phyloP scores from a whole-genome alignment of 805 yeast species.

The Schizosaccharomyces japonicus region DNA sequence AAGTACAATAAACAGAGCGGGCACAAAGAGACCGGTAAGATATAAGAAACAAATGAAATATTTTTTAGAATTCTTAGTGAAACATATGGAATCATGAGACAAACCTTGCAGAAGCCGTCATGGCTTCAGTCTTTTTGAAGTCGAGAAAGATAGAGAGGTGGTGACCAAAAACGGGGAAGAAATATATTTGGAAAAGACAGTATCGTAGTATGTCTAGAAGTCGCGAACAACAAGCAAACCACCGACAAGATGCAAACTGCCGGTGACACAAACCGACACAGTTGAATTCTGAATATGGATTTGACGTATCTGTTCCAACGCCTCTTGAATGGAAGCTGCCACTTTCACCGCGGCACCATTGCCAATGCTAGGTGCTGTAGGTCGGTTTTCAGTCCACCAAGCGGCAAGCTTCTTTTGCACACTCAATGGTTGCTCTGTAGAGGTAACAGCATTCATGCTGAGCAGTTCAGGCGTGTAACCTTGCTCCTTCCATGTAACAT shows the following conservation, averaged over 20 bases:
- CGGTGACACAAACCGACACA: conserved; percentile 69
- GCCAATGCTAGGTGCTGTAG: conserved; percentile 36
- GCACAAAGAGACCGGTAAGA: too few relatives aligned
- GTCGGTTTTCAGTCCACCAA: conserved; percentile 12
- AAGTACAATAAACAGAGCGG: too few relatives aligned
- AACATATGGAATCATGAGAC: too few relatives aligned
- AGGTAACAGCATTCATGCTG: conserved; percentile 61
- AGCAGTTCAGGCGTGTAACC: conserved; percentile 54
- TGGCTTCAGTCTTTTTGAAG: too few relatives aligned
- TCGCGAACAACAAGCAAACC: conserved; percentile 76
- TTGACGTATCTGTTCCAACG: conserved; percentile 30
- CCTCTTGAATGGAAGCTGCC: conserved; percentile 51
- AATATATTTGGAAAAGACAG: too few relatives aligned
- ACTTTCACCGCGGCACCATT: conserved; percentile 24
- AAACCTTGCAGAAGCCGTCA: too few relatives aligned
- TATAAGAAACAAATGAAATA: too few relatives aligned
- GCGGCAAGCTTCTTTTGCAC: conserved; percentile 53
- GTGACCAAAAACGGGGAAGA: too few relatives aligned
- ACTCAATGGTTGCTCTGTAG: conserved; percentile 50
- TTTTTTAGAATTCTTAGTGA: too few relatives aligned
- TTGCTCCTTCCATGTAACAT: conserved; percentile 75
- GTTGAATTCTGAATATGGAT: conserved; percentile 14
- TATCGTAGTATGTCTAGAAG: too few relatives aligned
- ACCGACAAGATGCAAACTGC: conserved; percentile 84
- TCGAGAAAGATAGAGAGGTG: too few relatives aligned